Evolutionary conservation across 345 rosid species (phyloP).

Genomic region (Dipteronia dyeriana): DNA sequence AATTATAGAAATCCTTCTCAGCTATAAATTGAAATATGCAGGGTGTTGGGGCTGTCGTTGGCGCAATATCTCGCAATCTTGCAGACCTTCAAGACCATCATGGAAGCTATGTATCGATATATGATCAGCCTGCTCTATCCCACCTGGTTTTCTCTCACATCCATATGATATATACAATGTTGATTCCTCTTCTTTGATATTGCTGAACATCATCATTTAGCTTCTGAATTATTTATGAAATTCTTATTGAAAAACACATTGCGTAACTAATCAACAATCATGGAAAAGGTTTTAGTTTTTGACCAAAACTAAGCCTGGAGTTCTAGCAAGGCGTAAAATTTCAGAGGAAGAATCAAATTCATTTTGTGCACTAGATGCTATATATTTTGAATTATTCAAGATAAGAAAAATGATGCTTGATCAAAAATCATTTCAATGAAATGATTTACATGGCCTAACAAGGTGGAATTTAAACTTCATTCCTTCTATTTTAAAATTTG

Average conservation of each 20-base stretch:
- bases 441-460: background rate
- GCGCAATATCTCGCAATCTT: slow-evolving; percentile 81
- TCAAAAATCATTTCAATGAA: background rate
- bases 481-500: too few relatives aligned
- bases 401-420: too few relatives aligned
- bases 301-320: background rate
- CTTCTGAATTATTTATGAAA: background rate
- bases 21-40: slow-evolving; percentile 31
- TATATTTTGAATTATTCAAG: background rate
- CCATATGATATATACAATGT: slow-evolving; percentile 15
- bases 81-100: slow-evolving; percentile 73
- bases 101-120: slow-evolving; percentile 69
- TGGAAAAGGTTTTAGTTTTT: background rate
- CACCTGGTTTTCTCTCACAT: slow-evolving; percentile 48
- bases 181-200: background rate
- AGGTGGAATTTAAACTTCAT: too few relatives aligned
- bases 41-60: slow-evolving; percentile 86
- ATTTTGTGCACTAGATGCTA: background rate
- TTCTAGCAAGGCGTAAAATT: background rate
- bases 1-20: background rate
- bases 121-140: slow-evolving; percentile 70
- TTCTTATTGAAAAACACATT: background rate
- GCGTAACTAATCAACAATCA: background rate
- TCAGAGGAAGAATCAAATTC: background rate
- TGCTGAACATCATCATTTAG: background rate